Evolutionary conservation across 75 land plant genomes (phyloP).

Genomic region (Ceratopteris richardii): DNA sequence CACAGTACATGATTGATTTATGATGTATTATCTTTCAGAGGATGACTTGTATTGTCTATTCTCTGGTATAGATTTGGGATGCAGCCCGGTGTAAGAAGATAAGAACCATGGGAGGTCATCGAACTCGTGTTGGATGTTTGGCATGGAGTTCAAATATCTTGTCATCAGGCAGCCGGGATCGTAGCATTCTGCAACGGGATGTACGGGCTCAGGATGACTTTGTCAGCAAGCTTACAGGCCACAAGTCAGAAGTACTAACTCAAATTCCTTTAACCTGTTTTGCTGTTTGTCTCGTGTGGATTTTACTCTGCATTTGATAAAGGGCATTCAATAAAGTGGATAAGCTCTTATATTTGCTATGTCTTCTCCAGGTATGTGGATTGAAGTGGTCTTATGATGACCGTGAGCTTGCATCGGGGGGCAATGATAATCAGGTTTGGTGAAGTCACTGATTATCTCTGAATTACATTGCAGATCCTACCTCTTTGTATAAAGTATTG

Average conservation of each 20-base stretch:
- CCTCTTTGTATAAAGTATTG: too few species aligned
- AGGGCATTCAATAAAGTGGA: not conserved
- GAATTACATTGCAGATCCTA: too few species aligned
- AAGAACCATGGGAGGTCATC: conserved; percentile 85
- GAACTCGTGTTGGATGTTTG: conserved; percentile 77
- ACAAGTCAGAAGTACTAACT: conserved; percentile 78
- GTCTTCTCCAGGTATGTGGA: conserved; percentile 71
- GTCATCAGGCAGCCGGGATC: conserved; percentile 95
- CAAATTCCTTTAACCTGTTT: not conserved
- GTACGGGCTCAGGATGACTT: conserved; percentile 70
- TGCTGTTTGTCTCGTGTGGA: too few species aligned
- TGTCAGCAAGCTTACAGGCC: conserved; percentile 80
- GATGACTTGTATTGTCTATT: too few species aligned
- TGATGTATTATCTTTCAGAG: too few species aligned
- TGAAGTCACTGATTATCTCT: too few species aligned
- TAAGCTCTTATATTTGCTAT: not conserved
- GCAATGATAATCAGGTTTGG: conserved; percentile 95
- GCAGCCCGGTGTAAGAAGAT: conserved; percentile 79
- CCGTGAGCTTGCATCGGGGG: conserved; percentile 98
- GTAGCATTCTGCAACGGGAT: conserved; percentile 90
- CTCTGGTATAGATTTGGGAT: conserved; percentile 97
- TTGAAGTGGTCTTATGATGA: conserved; percentile 99
- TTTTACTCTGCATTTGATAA: too few species aligned
- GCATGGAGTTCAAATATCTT: conserved; percentile 90
- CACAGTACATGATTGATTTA: too few species aligned